Percentiles rank a stretch among this genome's conserved stretches.
Conservation (phyloP, 2,329 filamentous ascomycete species). For the Alternaria sp. region DNA sequence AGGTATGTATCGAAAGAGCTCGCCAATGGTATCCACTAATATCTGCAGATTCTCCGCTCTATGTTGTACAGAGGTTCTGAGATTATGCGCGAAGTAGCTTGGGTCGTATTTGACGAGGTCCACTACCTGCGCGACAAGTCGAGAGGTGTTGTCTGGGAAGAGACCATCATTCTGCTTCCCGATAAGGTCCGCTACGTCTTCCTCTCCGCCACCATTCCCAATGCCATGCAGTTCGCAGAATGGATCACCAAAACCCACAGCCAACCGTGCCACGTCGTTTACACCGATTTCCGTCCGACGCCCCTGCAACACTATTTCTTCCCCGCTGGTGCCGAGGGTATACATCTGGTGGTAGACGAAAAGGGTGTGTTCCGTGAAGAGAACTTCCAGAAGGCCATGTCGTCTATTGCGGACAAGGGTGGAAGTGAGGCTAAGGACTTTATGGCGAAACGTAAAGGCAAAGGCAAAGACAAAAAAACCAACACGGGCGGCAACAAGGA, state of each 20-base stretch:
- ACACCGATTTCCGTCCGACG: constrained; percentile 97
- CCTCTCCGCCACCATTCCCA: constrained; percentile 96
- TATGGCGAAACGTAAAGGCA: constrained; percentile 82
- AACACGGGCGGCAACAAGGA: constrained; percentile 79
- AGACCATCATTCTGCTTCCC: constrained; percentile 96
- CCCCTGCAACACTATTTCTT: constrained; percentile 98
- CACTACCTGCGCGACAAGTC: constrained; percentile 97
- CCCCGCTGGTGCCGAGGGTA: constrained; percentile 89
- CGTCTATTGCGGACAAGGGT: constrained; percentile 84
- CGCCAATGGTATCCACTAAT: constrained; percentile 23
- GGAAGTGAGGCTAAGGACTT: constrained; percentile 83
- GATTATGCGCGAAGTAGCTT: constrained; percentile 98
- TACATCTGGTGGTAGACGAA: constrained; percentile 93
- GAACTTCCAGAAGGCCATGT: constrained; percentile 97
- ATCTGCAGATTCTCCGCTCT: constrained; percentile 83
- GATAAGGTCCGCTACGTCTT: constrained; percentile 99
- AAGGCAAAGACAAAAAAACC: constrained; percentile 88
- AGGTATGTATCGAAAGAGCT: constrained; percentile 54
- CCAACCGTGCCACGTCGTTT: constrained; percentile 98
- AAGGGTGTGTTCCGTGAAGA: constrained; percentile 95
- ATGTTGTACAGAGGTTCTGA: constrained; percentile 98
- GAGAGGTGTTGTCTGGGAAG: constrained; percentile 97
- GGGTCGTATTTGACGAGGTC: constrained; percentile 98
- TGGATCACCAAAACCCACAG: constrained; percentile 99
- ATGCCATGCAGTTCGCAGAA: constrained; percentile 98